Base-by-base conservation (phyloP, 169 alveolate species). In the Theileria annulata region DNA sequence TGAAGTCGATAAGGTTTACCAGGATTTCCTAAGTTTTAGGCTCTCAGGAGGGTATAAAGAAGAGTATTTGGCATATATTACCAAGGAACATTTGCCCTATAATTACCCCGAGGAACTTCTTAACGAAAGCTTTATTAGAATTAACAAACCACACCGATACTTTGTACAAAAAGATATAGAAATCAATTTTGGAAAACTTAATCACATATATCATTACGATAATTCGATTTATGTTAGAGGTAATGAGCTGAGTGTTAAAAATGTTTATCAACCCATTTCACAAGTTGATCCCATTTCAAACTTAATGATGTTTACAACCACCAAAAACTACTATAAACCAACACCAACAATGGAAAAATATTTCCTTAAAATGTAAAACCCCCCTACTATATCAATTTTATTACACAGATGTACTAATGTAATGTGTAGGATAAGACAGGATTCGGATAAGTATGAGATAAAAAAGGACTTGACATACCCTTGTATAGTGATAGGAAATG, bases 201-300 rank as follows among this genome's bases (percentile, higher is more conserved):
- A 77, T 72, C 74, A 84, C 69, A 67, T 69, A 13, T 77, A 56
- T 64, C 69, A 84, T 79, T 84, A 84, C 51, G 90, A 84, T 70
- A 56, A 19, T 62, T 21, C 63, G 25, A 21, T 84, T 73, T 84
- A 66, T 42, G 87, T 78, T 35, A 59, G 90, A 15, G 60, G 64
- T 5, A 74, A 60, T 48, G 89, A 77, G 47, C 0, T 48, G 49
- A 51, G 49, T 27, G 5, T 15, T 6, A 25, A 33, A 0, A 27
- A 27, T 1, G 15, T 42, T 42, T 1, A 42, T 2, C 51, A 42
- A 8, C 51, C 51, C 6, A 1, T 42, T 42, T 42, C 51, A 3
- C 2, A 42, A 1, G 51, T 42, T 8, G 51, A 42, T 42, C 51
- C 51, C 6, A 42, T 42, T 42, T 42, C 51, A 12, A 42, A 42